Evolutionary conservation across 192 early-diverging fungal species (phyloP), one percentile per base, ranked within the genome.

Genomic region (Rhizophagus clarus): DNA sequence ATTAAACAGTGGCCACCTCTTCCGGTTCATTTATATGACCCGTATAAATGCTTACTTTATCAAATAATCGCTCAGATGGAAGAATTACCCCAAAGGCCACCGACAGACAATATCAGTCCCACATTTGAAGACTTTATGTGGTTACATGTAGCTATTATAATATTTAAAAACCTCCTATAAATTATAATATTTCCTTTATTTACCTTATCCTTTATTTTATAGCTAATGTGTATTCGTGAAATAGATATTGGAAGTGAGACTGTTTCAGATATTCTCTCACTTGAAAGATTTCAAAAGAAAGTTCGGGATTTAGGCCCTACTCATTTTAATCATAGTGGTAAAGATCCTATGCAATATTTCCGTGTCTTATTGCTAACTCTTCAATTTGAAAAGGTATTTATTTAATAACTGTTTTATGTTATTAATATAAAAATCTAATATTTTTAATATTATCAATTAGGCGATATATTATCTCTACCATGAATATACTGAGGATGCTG

Each of bases 41-140:
- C 94, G n/a, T 99, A 96, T 89, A 98, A 99, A 85, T 83, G 92
- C 3, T 92, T 94, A 17, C 80, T 99, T 24, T 96, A 93, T 85
- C 96, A 96, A 81, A 91, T 97, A 26, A 78, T 99, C 45, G 97
- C 97, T 2, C 89, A 97, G 26, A 95, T 95, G 79, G 97, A 96
- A 45, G 51, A 62, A 70, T 68, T 68, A 56, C 47, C 64, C 51
- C 82, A 97, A 79, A 87, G 84, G 40, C 91, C 91, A 69, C 89
- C 87, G 67, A 83, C 95, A 12, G 81, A 89, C 1, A 83, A 85
- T 49, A 94, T 96, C 1, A 88, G 94, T 20, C 88, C 89, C 56
- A 89, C 95, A 11, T 92, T 91, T 3, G 96, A 99, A 82, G 97
- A 99, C 77, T 99, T 95, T 82, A 80, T 99, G 51, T 99, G 98